Conservation (phyloP, 352 stramenopile species). For the Globisporangium megalacanthum region DNA sequence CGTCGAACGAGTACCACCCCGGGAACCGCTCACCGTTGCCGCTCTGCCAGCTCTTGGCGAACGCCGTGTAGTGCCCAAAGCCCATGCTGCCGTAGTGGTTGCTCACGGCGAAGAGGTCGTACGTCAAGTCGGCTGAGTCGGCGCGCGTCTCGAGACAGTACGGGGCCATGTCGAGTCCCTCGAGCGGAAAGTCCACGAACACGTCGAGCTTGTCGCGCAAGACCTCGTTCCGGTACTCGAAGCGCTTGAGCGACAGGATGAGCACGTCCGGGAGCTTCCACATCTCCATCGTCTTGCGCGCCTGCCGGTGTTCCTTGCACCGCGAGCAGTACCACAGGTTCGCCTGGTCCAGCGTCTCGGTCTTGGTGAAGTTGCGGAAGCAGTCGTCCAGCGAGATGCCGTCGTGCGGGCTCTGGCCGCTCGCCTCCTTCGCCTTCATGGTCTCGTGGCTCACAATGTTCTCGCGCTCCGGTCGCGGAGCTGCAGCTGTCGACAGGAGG, state of each 20-base stretch:
- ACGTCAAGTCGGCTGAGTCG: conserved; percentile 40
- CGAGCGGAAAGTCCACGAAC: conserved; percentile 85
- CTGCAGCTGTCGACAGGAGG: conserved; percentile 31
- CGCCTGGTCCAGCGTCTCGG: conserved; percentile 73
- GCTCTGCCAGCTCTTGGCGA: conserved; percentile 64
- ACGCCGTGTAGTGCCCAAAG: conserved; percentile 90
- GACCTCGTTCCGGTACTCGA: conserved; percentile 83
- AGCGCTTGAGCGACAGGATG: conserved; percentile 85
- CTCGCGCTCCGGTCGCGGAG: conserved; percentile 45
- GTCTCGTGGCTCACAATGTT: conserved; percentile 49
- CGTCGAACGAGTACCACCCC: conserved; percentile 83
- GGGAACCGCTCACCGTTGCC: conserved; percentile 47
- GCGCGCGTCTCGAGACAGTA: conserved; percentile 63
- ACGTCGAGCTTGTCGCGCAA: conserved; percentile 79
- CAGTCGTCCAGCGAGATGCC: conserved; percentile 67
- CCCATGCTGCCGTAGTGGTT: conserved; percentile 90
- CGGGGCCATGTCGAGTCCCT: conserved; percentile 72
- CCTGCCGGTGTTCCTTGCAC: conserved; percentile 76
- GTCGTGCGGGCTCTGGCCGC: conserved; percentile 12
- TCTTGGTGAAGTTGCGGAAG: conserved; percentile 83
- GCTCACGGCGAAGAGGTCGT: conserved; percentile 87
- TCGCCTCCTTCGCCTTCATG: conserved; percentile 22
- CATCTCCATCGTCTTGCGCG: conserved; percentile 77
- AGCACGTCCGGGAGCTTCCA: conserved; percentile 78
- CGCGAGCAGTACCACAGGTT: conserved; percentile 84